Conservation (phyloP, 1,284 basidiomycete species). For the Rhizoctonia solani region DNA sequence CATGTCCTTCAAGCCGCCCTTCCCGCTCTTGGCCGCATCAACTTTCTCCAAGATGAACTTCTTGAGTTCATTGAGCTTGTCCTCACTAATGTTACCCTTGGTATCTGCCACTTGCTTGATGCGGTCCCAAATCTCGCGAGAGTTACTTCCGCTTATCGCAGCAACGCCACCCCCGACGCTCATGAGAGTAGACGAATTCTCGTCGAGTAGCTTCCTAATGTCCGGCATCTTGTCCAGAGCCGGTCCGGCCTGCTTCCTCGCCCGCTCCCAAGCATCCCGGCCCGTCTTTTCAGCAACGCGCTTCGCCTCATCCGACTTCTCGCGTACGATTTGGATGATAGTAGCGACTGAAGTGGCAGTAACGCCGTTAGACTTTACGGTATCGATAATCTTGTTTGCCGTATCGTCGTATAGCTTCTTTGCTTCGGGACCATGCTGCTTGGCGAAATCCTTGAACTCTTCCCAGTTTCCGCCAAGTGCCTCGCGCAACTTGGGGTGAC, state of each 20-base stretch:
- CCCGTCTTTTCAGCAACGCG: constrained; percentile 43
- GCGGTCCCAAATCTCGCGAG: constrained; percentile 44
- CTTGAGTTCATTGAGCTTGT: constrained; percentile 45
- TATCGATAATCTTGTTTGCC: constrained; percentile 21
- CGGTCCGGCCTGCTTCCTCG: constrained; percentile 43
- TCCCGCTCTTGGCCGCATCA: constrained; percentile 39
- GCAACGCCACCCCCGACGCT: constrained; percentile 36
- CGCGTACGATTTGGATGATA: constrained; percentile 34
- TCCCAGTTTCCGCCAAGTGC: constrained; percentile 37
- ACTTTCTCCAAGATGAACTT: constrained; percentile 44
- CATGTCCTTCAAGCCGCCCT: constrained; percentile 32
- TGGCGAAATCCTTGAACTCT: constrained; percentile 28
- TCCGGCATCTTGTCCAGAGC: constrained; percentile 45
- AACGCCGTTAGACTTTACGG: constrained; percentile 31
- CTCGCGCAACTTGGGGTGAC: constrained; percentile 36
- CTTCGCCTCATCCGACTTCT: constrained; percentile 44
- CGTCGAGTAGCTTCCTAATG: constrained; percentile 42
- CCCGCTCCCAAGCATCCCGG: constrained; percentile 45
- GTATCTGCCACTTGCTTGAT: constrained; percentile 43
- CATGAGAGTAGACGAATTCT: constrained; percentile 25
- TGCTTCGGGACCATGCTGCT: constrained; percentile 21
- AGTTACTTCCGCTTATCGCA: constrained; percentile 38
- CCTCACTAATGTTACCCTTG: constrained; percentile 42
- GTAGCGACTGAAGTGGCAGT: constrained; percentile 15
- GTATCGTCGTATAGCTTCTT: constrained; percentile 35